Evolutionary conservation across 345 rosid species (phyloP).

Genomic region (Erodium maritimum): DNA sequence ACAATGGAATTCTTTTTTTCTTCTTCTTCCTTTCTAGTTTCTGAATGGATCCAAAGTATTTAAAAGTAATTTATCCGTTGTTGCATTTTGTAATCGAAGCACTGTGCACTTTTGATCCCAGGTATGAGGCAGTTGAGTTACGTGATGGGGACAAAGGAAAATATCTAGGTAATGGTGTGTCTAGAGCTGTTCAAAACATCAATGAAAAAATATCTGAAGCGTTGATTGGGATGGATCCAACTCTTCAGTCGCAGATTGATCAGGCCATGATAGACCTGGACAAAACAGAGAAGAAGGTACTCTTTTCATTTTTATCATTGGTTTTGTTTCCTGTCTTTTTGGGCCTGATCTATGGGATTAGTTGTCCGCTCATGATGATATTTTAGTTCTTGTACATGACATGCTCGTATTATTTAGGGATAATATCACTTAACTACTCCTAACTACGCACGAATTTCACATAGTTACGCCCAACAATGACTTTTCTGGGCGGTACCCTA

Average conservation of each 20-base stretch:
- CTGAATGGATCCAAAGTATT: neutral
- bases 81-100: neutral
- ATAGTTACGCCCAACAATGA: no score
- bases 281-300: conserved; percentile 93
- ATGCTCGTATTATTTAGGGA: no score
- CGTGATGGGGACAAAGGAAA: conserved; percentile 91
- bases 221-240: conserved; percentile 91
- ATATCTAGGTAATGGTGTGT: conserved; percentile 85
- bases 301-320: neutral
- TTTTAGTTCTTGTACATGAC: no score
- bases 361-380: no score
- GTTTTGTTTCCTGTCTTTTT: no score
- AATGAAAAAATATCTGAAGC: conserved; percentile 83
- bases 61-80: no score
- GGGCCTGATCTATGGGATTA: no score
- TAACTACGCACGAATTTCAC: no score
- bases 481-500: no score
- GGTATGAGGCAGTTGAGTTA: conserved; percentile 91
- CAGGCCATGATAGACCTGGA: conserved; percentile 98
- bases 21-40: no score
- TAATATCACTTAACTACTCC: no score
- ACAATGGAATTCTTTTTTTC: no score
- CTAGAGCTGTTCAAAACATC: conserved; percentile 80
- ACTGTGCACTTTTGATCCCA: conserved; percentile 13
- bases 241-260: conserved; percentile 77